These are phyloP conservation scores for Pelagophyceae sp. DNA, from an alignment of 352 stramenopile genomes.

Conservation along the genomic window DNA sequence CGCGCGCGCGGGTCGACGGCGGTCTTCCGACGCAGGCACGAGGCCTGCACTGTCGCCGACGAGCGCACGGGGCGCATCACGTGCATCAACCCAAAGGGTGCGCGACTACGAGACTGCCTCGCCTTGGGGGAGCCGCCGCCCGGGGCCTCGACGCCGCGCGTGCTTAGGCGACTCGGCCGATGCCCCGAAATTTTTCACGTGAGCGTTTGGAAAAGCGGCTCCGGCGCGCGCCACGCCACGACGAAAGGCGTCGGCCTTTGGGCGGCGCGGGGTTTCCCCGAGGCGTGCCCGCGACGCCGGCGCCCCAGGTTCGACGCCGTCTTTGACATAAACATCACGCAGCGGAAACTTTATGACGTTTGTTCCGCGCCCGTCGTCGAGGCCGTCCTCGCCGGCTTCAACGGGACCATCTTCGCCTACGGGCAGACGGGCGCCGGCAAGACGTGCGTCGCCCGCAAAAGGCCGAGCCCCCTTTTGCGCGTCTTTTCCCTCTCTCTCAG, in stretches of 20 bases:
- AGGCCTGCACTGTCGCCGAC: constrained; percentile 9
- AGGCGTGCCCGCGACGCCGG: too few relatives aligned
- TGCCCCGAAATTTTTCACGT: background rate
- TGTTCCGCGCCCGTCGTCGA: constrained; percentile 77
- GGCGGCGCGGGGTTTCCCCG: too few relatives aligned
- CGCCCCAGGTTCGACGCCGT: constrained; percentile 93
- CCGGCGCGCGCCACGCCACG: too few relatives aligned
- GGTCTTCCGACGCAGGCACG: too few relatives aligned
- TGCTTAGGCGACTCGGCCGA: background rate
- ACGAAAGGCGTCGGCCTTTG: too few relatives aligned
- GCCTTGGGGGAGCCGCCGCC: too few relatives aligned
- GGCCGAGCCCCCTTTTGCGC: background rate
- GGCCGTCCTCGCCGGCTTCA: constrained; percentile 85
- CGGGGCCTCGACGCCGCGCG: too few relatives aligned
- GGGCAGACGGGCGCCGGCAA: constrained; percentile 76
- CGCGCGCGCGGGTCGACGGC: too few relatives aligned
- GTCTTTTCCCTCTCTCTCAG: too few relatives aligned
- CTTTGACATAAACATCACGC: constrained; percentile 78
- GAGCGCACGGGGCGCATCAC: background rate
- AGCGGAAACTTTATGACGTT: constrained; percentile 81
- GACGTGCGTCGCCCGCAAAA: constrained; percentile 18
- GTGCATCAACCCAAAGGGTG: constrained; percentile 1
- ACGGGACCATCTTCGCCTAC: constrained; percentile 91
- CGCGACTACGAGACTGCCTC: too few relatives aligned
- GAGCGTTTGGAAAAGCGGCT: too few relatives aligned